These are phyloP conservation scores for Tilletia caries DNA, from an alignment of 1,284 basidiomycete species.

Conservation along the genomic window DNA sequence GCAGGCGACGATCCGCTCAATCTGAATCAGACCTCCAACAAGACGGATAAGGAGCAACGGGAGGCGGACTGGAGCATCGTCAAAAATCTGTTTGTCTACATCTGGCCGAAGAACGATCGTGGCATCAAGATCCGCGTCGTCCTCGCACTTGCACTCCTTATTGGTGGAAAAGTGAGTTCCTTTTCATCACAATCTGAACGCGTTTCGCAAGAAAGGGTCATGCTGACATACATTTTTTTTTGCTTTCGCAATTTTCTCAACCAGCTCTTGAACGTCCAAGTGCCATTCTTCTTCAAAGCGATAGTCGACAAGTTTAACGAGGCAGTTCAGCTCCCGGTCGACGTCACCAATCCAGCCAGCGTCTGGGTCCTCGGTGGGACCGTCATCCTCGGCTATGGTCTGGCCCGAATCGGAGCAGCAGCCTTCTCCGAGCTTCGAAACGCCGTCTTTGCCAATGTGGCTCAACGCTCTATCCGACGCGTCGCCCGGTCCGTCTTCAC, in stretches of 20 bases:
- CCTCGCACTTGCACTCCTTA: constrained; percentile 73
- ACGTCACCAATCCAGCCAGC: constrained; percentile 71
- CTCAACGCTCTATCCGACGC: constrained; percentile 86
- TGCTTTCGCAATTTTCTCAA: not conserved
- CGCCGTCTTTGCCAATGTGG: constrained; percentile 92
- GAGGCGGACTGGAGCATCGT: constrained; percentile 61
- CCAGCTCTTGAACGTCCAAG: constrained; percentile 89
- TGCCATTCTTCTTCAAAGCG: constrained; percentile 89
- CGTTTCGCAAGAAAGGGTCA: too few relatives aligned
- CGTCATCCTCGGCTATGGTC: constrained; percentile 84
- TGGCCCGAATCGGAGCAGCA: constrained; percentile 81
- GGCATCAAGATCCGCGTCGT: constrained; percentile 69
- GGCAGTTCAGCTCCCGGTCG: constrained; percentile 56
- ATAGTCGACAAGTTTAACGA: constrained; percentile 83
- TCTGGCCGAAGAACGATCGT: constrained; percentile 62
- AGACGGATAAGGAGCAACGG: constrained; percentile 35
- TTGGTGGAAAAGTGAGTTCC: constrained; percentile 74
- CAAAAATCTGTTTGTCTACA: constrained; percentile 59
- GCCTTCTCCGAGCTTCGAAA: constrained; percentile 89
- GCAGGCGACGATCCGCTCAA: constrained; percentile 41
- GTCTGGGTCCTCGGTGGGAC: constrained; percentile 89
- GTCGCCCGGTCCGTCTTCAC: constrained; percentile 91
- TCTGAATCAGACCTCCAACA: constrained; percentile 30
- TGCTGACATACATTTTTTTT: too few relatives aligned
- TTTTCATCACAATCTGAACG: not conserved